Conservation (phyloP, 148 eudicot genomes). For the Fagopyrum homotropicum region DNA sequence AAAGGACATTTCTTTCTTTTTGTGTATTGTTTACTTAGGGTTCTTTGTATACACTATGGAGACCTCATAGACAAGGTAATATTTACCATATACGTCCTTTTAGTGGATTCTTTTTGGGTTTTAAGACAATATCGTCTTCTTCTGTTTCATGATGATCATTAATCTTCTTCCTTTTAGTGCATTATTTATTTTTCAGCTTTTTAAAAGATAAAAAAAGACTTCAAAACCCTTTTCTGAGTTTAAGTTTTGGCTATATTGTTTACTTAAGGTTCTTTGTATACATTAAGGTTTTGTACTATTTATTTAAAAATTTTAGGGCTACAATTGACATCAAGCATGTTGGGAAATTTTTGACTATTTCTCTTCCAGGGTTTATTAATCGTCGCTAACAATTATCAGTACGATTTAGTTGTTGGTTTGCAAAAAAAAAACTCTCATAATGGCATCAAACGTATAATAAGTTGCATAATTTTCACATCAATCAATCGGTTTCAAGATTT, state of each 20-base stretch:
- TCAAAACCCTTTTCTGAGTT: background rate
- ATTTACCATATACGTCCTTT: background rate
- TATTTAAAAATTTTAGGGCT: too few relatives aligned
- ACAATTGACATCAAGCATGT: too few relatives aligned
- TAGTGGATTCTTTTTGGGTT: slow-evolving; percentile 8
- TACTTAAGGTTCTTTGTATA: too few relatives aligned
- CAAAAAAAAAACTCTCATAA: slow-evolving; percentile 16
- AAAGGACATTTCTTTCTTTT: background rate
- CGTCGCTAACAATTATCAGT: too few relatives aligned
- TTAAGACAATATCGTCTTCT: background rate
- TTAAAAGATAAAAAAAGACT: background rate
- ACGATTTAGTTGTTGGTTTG: too few relatives aligned
- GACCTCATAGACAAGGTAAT: slow-evolving; percentile 68
- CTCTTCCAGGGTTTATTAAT: too few relatives aligned
- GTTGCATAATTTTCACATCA: slow-evolving; percentile 22
- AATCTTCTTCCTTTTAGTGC: background rate
- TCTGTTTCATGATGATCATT: background rate
- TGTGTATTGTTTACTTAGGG: slow-evolving; percentile 6
- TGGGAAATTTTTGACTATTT: too few relatives aligned
- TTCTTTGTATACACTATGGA: slow-evolving; percentile 43
- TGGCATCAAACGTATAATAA: slow-evolving; percentile 37
- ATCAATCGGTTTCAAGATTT: background rate
- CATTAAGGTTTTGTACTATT: too few relatives aligned
- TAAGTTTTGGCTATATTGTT: background rate
- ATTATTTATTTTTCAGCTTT: background rate